Percentiles rank a stretch among this genome's conserved stretches.
Conservation (phyloP, 2,329 filamentous ascomycete genomes). For the Knoxdaviesia proteae region DNA sequence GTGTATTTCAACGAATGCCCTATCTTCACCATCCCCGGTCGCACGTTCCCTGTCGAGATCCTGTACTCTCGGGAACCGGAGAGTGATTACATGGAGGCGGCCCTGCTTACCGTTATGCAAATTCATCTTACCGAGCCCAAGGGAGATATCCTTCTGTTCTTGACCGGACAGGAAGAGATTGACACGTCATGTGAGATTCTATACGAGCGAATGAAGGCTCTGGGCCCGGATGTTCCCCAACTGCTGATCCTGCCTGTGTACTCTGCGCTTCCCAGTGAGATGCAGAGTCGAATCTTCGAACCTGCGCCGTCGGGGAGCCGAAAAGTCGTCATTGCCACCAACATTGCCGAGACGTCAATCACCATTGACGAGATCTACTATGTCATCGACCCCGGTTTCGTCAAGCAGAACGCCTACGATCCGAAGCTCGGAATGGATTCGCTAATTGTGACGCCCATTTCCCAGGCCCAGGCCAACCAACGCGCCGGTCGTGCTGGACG, state of each 20-base stretch:
- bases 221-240: slow-evolving; percentile 79
- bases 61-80: slow-evolving; percentile 91
- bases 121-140: slow-evolving; percentile 84
- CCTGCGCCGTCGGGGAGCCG: slow-evolving; percentile 67
- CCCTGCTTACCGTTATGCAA: slow-evolving; percentile 93
- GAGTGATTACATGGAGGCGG: slow-evolving; percentile 83
- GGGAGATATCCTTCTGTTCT: slow-evolving; percentile 88
- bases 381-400: slow-evolving; percentile 90
- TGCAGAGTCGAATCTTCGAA: slow-evolving; percentile 88
- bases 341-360: slow-evolving; percentile 94
- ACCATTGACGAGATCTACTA: slow-evolving; percentile 97
- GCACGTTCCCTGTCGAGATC: slow-evolving; percentile 88
- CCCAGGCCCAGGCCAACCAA: slow-evolving; percentile 90
- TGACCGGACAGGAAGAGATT: slow-evolving; percentile 95
- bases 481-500: slow-evolving; percentile 79
- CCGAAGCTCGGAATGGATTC: slow-evolving; percentile 97
- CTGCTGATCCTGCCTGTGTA: slow-evolving; percentile 92
- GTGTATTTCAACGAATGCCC: slow-evolving; percentile 90
- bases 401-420: slow-evolving; percentile 94
- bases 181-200: slow-evolving; percentile 86
- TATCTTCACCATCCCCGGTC: slow-evolving; percentile 88
- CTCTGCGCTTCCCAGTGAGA: slow-evolving; percentile 76
- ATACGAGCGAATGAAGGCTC: slow-evolving; percentile 85
- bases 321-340: slow-evolving; percentile 94
- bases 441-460: slow-evolving; percentile 85